phyloP scores from a whole-genome alignment of 192 early-diverging fungal species.

The Funneliformis mosseae region DNA sequence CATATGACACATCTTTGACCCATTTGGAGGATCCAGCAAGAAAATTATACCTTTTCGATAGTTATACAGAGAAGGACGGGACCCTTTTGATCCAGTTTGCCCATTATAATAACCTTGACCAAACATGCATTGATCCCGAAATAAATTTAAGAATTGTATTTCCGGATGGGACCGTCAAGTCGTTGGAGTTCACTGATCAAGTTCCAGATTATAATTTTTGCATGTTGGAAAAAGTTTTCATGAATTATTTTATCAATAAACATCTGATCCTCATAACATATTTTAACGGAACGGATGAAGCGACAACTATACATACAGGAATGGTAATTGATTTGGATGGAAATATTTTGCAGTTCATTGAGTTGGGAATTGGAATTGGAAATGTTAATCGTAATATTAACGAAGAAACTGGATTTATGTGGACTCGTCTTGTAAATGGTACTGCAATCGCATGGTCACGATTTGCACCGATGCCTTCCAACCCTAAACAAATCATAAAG shows the following conservation, averaged over 20 bases:
- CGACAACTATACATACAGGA: background rate
- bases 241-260: background rate
- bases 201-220: background rate
- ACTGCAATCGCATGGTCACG: background rate
- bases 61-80: background rate
- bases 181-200: background rate
- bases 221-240: background rate
- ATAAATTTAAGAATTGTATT: background rate
- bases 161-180: background rate
- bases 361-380: background rate
- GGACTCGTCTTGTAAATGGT: background rate
- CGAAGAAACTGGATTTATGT: background rate
- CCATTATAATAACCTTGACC: background rate
- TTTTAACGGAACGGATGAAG: background rate
- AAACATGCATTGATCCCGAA: background rate
- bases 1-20: background rate
- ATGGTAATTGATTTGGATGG: background rate
- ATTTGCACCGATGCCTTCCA: background rate
- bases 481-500: background rate
- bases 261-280: background rate
- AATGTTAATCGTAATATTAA: background rate
- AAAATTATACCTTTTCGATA: background rate
- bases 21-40: background rate
- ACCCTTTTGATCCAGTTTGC: background rate
- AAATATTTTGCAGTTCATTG: background rate